Evolutionary conservation across 1,139 yeast species (phyloP).

Genomic region (Geotrichum fermentans): DNA sequence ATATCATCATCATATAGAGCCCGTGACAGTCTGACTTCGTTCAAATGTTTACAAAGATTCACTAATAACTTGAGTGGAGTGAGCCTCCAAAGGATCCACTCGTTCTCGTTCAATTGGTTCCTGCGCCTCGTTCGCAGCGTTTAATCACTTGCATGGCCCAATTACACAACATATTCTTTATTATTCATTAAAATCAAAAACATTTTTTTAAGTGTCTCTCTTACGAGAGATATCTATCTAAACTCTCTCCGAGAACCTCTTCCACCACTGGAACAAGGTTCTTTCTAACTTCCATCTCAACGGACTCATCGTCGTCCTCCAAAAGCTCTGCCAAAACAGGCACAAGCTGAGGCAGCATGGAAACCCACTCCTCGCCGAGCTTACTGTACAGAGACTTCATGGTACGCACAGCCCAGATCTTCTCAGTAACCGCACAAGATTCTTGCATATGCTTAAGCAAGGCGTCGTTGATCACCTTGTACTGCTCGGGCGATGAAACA

Average conservation of each 20-base stretch:
- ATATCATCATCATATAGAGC: background rate
- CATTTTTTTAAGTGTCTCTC: background rate
- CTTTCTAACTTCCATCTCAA: conserved; percentile 84
- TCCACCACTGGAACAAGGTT: conserved; percentile 92
- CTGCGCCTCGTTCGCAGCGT: too few relatives aligned
- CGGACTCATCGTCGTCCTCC: conserved; percentile 92
- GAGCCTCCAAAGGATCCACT: too few relatives aligned
- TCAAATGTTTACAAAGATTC: background rate
- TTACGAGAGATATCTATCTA: conserved; percentile 79
- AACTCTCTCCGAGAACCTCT: conserved; percentile 87
- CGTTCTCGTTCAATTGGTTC: too few relatives aligned
- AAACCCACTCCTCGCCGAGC: conserved; percentile 93
- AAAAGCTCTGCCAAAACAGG: conserved; percentile 92
- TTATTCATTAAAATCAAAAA: background rate
- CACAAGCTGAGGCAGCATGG: conserved; percentile 85
- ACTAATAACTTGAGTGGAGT: too few relatives aligned
- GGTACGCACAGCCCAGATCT: conserved; percentile 78
- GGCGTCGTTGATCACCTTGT: conserved; percentile 55
- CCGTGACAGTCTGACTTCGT: background rate
- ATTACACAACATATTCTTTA: background rate
- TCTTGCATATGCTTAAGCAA: conserved; percentile 55
- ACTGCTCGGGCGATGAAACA: conserved; percentile 74
- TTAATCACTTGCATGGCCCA: too few relatives aligned
- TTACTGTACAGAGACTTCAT: conserved; percentile 80
- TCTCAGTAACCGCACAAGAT: conserved; percentile 44